Conservation (phyloP, 768 basidiomycete species). For the Rhizopogon sp. region DNA sequence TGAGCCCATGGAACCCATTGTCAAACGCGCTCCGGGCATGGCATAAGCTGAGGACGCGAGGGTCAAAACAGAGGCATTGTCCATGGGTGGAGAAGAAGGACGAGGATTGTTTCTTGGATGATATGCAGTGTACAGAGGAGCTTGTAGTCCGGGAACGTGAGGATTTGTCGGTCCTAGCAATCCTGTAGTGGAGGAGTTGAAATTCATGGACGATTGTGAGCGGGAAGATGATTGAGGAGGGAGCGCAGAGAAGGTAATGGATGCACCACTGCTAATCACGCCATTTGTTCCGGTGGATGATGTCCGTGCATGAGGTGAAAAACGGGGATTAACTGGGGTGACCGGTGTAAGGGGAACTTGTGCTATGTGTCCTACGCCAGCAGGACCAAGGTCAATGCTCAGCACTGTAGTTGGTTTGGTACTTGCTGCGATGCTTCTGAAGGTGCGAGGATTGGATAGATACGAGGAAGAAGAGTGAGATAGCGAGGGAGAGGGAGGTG, state of each 20-base stretch:
- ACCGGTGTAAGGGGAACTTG: conserved; percentile 68
- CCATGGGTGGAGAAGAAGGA: conserved; percentile 84
- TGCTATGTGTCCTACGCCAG: conserved; percentile 88
- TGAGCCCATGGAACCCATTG: conserved; percentile 39
- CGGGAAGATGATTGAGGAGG: conserved; percentile 41
- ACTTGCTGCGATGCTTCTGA: conserved; percentile 77
- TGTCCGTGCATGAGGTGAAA: conserved; percentile 55
- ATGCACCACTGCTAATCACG: conserved; percentile 44
- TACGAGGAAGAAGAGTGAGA: conserved; percentile 82
- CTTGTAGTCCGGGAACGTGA: conserved; percentile 45
- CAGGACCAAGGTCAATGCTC: conserved; percentile 78
- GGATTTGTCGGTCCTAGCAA: conserved; percentile 18
- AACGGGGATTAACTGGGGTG: conserved; percentile 43
- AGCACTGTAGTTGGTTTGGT: conserved; percentile 94
- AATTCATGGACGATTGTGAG: conserved; percentile 32
- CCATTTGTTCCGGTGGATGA: conserved; percentile 51
- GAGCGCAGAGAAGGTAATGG: conserved; percentile 72
- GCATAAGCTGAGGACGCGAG: conserved; percentile 93
- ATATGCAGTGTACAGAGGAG: conserved; percentile 85
- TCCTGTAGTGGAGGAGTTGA: conserved; percentile 23
- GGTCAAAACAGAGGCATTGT: conserved; percentile 90
- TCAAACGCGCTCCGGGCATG: conserved; percentile 50
- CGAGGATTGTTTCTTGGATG: conserved; percentile 96
- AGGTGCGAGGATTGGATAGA: conserved; percentile 75
- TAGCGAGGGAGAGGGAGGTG: conserved; percentile 82